phyloP scores from a whole-genome alignment of 2,329 filamentous ascomycete genomes.

The Pseudofabraea citricarpa region DNA sequence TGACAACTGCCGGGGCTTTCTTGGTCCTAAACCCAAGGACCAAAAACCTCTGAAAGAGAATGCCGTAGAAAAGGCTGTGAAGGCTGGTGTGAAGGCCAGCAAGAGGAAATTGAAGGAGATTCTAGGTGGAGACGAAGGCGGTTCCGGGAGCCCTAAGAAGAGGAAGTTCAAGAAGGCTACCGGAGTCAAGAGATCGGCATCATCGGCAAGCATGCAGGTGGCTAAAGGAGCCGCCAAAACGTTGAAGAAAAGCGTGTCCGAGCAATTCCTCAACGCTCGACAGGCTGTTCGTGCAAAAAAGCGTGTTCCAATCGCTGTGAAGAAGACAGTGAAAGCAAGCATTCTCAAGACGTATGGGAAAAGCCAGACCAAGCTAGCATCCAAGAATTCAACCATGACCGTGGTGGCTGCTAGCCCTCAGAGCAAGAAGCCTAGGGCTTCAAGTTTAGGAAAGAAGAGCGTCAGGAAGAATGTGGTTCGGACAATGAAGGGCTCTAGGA shows the following conservation, averaged over 20 bases:
- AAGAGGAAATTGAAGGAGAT: slow-evolving; percentile 55
- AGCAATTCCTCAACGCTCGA: slow-evolving; percentile 16
- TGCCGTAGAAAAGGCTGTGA: slow-evolving; percentile 28
- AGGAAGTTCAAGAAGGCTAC: slow-evolving; percentile 40
- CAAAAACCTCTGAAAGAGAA: slow-evolving; percentile 43
- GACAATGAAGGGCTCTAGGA: slow-evolving; percentile 9
- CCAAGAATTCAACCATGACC: slow-evolving; percentile 19
- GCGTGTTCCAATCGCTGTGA: slow-evolving; percentile 7
- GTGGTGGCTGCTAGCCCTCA: slow-evolving; percentile 10
- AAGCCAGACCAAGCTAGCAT: slow-evolving; percentile 15
- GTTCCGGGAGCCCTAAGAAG: slow-evolving; percentile 34
- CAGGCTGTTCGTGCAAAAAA: slow-evolving; percentile 13
- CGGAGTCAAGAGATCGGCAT: slow-evolving; percentile 29
- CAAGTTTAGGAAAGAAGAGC: not conserved
- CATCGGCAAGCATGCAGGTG: not conserved
- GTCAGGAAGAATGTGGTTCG: slow-evolving; percentile 11
- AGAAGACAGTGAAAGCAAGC: slow-evolving; percentile 17
- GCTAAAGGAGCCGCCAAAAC: not conserved
- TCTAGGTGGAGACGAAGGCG: slow-evolving; percentile 29
- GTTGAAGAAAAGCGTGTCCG: slow-evolving; percentile 18
- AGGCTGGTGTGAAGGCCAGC: slow-evolving; percentile 37
- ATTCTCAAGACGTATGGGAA: slow-evolving; percentile 21
- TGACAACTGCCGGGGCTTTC: slow-evolving; percentile 57
- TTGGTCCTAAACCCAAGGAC: slow-evolving; percentile 57
- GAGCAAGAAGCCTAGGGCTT: slow-evolving; percentile 8